Base-by-base conservation (phyloP, 306 rosid genomes). In the Glycine latifolia region DNA sequence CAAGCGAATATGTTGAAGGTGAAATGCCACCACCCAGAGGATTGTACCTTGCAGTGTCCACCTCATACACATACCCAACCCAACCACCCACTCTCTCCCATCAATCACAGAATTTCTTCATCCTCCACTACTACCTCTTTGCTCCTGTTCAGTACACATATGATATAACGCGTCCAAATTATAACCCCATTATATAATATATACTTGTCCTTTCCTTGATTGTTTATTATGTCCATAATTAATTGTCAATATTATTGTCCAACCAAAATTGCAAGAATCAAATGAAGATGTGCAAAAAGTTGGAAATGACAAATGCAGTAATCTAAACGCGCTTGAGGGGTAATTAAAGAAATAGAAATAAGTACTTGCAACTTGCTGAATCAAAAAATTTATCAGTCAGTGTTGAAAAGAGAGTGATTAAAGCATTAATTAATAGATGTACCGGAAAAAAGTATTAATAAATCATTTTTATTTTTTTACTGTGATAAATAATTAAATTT, bases 1-100 rank as follows among this genome's bases (percentile, higher is more conserved):
- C 84, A 62, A 75, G 73, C 86, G 87, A 89, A 87, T 89, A 76
- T 78, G 53, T 72, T 87, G 87, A 89, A 79, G 85, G 82, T 66
- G 90, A 85, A 83, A 83, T 73, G 69, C 73, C 83, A 85, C 75
- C 82, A 48, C 56, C 77, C 72, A 62, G 71, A 69, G 5, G 83
- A 71, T 48, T 49, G 59, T 71, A 49, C 76, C 17, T 67, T 87
- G 56, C n/a, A 47, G 31, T 55, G 58, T 73, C 78, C 81, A 70
- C 67, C 61, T 26, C 86, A 60, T 55, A 69, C 31, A 26, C 50
- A 55, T 72, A 48, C 80, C 78, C 73, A 59, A 72, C 71, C 78
- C 71, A 85, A 81, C 88, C 79, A 61, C 75, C 80, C 60, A 44
- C 81, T 61, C 68, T 26, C 31, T 44, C 69, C 69, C 61, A 35